Base-by-base conservation (phyloP, 1,284 basidiomycete species). In the Rhizoctonia solani region DNA sequence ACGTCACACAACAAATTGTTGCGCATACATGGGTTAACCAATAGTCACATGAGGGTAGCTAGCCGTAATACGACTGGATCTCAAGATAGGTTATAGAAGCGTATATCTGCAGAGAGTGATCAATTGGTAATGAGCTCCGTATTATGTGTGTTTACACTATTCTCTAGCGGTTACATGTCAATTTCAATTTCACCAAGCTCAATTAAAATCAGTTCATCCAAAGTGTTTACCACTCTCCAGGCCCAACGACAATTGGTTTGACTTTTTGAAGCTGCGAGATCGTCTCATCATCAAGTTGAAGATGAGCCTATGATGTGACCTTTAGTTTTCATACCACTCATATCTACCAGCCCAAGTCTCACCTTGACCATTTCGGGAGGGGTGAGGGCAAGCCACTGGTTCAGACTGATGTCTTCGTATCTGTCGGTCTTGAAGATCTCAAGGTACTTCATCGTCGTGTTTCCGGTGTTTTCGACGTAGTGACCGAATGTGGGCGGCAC, bases 401-500 rank as follows among this genome's bases (percentile, higher is more conserved):
- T 54, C 6, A 54, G 53, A 13, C 32, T 37, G 53, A 54, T 54
- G 23, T 54, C 53, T 32, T 54, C 53, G 23, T 54, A 54, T 2
- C n/a, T 39, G 13, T 54, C 34, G 19, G 53, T 21, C 29, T 54
- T 54, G 53, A 54, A 54, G 29, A 54, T 54, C 34, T 54, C 53
- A 16, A 54, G 34, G 32, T 37, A 54, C 34, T 19, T 37, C 53
- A 54, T 34, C 30, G 53, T 54, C n/a, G 30, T 37, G 34, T 54
- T 54, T 4, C 53, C 53, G 6, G 23, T 54, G 53, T 54, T 54
- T 32, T 39, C 53, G 53, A 54, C 53, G 32, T 54, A 54, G 34
- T 54, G 53, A 21, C 53, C 53, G 13, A 54, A 54, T 4, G 53
- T 34, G 21, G 53, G 53, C n/a, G 85, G 84, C 50, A 87, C 81